Evolutionary conservation across 345 rosid genomes (phyloP).

Genomic region (Eucalyptus leucophloia): DNA sequence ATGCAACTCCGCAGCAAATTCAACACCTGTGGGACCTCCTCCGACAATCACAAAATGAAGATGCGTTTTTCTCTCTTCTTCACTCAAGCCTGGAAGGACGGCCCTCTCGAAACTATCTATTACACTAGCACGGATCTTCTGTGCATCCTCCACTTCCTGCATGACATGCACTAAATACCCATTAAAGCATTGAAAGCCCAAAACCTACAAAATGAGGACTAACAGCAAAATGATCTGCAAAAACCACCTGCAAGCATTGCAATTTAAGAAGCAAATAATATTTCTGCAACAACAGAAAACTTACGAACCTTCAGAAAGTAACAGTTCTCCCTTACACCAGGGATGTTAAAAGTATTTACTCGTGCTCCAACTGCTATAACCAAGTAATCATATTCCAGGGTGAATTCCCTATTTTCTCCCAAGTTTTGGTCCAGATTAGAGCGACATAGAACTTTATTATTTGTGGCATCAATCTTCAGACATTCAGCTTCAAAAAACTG

Average conservation of each 20-base stretch:
- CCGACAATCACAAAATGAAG: slow-evolving; percentile 97
- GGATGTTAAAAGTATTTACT: slow-evolving; percentile 87
- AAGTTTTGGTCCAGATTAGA: slow-evolving; percentile 38
- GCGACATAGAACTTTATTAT: slow-evolving; percentile 44
- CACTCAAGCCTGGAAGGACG: slow-evolving; percentile 68
- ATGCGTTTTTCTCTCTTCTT: slow-evolving; percentile 60
- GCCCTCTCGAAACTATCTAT: slow-evolving; percentile 92
- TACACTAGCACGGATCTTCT: slow-evolving; percentile 68
- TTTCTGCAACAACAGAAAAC: neutral
- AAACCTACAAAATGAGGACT: neutral
- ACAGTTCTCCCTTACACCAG: slow-evolving; percentile 92
- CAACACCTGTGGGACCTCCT: slow-evolving; percentile 99
- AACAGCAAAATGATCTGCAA: neutral
- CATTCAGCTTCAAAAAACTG: slow-evolving; percentile 87
- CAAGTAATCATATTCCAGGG: slow-evolving; percentile 78
- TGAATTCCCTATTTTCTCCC: slow-evolving; percentile 47
- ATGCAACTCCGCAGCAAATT: slow-evolving; percentile 97
- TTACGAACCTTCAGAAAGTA: slow-evolving; percentile 72
- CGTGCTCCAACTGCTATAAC: slow-evolving; percentile 87
- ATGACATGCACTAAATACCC: neutral
- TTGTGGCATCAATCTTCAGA: slow-evolving; percentile 63
- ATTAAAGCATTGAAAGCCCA: neutral
- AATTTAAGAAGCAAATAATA: neutral
- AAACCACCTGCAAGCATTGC: neutral
- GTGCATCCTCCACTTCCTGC: slow-evolving; percentile 98